Conservation (phyloP, 768 basidiomycete species). For the Kockovaella imperatae region DNA sequence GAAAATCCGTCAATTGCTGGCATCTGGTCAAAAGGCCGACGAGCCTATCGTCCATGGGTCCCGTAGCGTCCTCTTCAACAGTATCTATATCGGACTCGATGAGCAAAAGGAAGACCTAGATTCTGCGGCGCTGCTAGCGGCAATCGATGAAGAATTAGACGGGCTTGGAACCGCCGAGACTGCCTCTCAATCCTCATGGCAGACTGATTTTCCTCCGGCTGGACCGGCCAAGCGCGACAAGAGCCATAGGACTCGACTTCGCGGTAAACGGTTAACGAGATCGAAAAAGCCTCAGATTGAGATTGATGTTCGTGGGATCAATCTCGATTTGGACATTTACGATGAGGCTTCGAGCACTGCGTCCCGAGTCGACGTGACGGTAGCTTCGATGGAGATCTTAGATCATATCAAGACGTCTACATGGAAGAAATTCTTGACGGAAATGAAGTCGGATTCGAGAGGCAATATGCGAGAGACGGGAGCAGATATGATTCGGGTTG, state of each 20-base stretch:
- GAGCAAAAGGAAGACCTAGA: conserved; percentile 66
- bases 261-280: conserved; percentile 24
- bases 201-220: conserved; percentile 55
- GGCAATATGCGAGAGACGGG: conserved; percentile 85
- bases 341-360: conserved; percentile 50
- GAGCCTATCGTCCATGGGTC: conserved; percentile 54
- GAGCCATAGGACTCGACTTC: conserved; percentile 16
- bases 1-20: conserved; percentile 84
- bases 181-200: conserved; percentile 79
- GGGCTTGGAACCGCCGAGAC: conserved; percentile 57
- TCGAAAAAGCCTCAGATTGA: conserved; percentile 77
- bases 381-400: conserved; percentile 74
- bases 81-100: conserved; percentile 79
- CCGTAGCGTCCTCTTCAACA: conserved; percentile 79
- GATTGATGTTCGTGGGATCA: conserved; percentile 60
- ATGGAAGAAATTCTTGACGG: conserved; percentile 94
- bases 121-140: conserved; percentile 68
- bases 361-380: conserved; percentile 60
- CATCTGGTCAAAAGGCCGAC: conserved; percentile 77
- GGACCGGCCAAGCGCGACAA: conserved; percentile 6
- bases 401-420: conserved; percentile 98
- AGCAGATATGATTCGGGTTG: conserved; percentile 86
- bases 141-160: conserved; percentile 83
- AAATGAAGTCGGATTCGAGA: conserved; percentile 69
- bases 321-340: conserved; percentile 53